phyloP scores from a whole-genome alignment of 139 green algal species.

The Raphidocelis subcapitata region DNA sequence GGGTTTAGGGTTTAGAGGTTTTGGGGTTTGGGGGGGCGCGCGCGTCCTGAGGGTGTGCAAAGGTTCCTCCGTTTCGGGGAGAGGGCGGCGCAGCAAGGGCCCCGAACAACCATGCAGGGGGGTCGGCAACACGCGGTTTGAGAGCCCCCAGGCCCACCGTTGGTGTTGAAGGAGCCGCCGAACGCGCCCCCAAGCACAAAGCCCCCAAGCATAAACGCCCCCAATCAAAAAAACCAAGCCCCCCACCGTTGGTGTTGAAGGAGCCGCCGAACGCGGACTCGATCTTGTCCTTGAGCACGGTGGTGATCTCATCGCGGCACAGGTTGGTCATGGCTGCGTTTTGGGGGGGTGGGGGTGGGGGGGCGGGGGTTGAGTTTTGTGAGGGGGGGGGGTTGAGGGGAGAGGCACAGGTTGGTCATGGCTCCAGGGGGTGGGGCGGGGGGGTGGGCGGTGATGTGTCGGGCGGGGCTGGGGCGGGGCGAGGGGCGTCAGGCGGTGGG shows the following conservation, averaged over 20 bases:
- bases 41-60: too few species aligned
- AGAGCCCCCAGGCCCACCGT: too few species aligned
- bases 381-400: neutral
- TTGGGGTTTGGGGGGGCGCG: too few species aligned
- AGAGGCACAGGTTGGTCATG: neutral
- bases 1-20: too few species aligned
- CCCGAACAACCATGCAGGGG: too few species aligned
- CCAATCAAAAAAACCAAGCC: conserved; percentile 66
- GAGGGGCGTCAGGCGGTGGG: neutral
- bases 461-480: neutral
- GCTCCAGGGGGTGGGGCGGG: neutral
- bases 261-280: conserved; percentile 72
- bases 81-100: too few species aligned
- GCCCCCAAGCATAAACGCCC: too few species aligned
- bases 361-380: neutral
- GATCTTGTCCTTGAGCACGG: conserved; percentile 74
- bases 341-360: neutral
- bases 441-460: neutral
- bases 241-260: conserved; percentile 83
- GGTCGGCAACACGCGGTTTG: too few species aligned
- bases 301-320: conserved; percentile 88
- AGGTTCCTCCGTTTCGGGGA: too few species aligned
- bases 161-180: conserved; percentile 78
- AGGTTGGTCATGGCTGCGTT: conserved; percentile 76
- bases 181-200: too few species aligned